Conservation (phyloP, 1,139 yeast species). For the Blastobotrys ciferrii region DNA sequence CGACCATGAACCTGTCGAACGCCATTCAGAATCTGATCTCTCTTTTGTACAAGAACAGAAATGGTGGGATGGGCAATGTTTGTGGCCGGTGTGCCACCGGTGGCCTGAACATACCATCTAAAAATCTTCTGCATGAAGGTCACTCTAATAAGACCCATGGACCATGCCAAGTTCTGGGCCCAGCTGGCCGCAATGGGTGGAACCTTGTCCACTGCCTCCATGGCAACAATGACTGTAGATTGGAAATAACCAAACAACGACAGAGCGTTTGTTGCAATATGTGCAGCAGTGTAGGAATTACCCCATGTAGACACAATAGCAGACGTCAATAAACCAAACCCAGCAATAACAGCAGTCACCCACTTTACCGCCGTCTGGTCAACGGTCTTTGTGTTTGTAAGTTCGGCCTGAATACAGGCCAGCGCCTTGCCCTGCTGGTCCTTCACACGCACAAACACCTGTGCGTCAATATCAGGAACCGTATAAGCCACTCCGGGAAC, state of each 20-base stretch:
- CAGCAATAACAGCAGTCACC: slow-evolving; percentile 96
- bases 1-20: slow-evolving; percentile 27
- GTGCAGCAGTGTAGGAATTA: slow-evolving; percentile 92
- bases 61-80: slow-evolving; percentile 47
- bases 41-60: slow-evolving; percentile 78
- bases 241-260: slow-evolving; percentile 92
- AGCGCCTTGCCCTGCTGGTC: slow-evolving; percentile 45
- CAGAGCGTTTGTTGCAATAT: slow-evolving; percentile 91
- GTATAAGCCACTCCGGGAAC: slow-evolving; percentile 86
- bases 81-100: slow-evolving; percentile 86
- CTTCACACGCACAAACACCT: slow-evolving; percentile 68
- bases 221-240: slow-evolving; percentile 83
- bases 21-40: slow-evolving; percentile 18
- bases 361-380: slow-evolving; percentile 92
- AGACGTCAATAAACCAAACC: slow-evolving; percentile 82
- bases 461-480: slow-evolving; percentile 94
- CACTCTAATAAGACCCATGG: slow-evolving; percentile 80
- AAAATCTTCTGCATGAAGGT: slow-evolving; percentile 81
- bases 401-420: slow-evolving; percentile 88
- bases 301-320: slow-evolving; percentile 88
- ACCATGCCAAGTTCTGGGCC: slow-evolving; percentile 96
- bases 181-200: slow-evolving; percentile 98
- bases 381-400: slow-evolving; percentile 86
- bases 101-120: slow-evolving; percentile 91
- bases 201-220: slow-evolving; percentile 91